phyloP scores from a whole-genome alignment of 331 rosid genomes.

The Rosa hybrid region DNA sequence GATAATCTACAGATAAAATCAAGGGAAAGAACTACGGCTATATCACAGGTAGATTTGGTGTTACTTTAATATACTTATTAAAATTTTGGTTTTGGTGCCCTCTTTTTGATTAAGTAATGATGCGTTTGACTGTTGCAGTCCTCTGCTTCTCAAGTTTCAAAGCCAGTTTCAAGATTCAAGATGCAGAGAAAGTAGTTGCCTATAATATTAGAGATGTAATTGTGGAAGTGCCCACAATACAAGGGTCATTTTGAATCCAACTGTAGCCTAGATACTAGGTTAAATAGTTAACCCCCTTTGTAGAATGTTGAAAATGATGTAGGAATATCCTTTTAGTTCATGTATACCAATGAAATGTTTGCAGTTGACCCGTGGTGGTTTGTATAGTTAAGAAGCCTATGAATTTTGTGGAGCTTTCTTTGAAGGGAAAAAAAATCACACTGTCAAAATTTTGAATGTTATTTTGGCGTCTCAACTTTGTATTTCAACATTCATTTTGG shows the following conservation, averaged over 20 bases:
- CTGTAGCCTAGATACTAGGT: not conserved
- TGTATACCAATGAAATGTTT: not conserved
- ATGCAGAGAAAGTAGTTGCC: conserved; percentile 73
- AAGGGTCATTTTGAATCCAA: not conserved
- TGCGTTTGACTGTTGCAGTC: conserved; percentile 37
- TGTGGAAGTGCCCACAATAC: not conserved
- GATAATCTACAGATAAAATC: conserved; percentile 20
- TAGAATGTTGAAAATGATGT: not conserved
- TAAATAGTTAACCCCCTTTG: not conserved
- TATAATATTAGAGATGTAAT: not conserved
- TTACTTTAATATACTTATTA: too few species aligned
- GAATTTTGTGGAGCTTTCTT: too few species aligned
- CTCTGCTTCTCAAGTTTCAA: conserved; percentile 58
- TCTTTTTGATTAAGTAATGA: not conserved
- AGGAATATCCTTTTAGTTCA: not conserved
- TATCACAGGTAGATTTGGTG: conserved; percentile 27
- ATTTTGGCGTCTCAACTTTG: too few species aligned
- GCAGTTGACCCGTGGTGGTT: not conserved
- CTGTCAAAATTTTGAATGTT: too few species aligned
- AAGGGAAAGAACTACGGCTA: conserved; percentile 17
- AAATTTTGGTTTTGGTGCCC: not conserved
- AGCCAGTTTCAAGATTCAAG: conserved; percentile 92
- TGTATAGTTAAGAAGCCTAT: not conserved
- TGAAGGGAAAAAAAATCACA: too few species aligned
- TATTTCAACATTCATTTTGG: too few species aligned